phyloP scores from a whole-genome alignment of 345 rosid genomes.

The Noccaea bulbosa region DNA sequence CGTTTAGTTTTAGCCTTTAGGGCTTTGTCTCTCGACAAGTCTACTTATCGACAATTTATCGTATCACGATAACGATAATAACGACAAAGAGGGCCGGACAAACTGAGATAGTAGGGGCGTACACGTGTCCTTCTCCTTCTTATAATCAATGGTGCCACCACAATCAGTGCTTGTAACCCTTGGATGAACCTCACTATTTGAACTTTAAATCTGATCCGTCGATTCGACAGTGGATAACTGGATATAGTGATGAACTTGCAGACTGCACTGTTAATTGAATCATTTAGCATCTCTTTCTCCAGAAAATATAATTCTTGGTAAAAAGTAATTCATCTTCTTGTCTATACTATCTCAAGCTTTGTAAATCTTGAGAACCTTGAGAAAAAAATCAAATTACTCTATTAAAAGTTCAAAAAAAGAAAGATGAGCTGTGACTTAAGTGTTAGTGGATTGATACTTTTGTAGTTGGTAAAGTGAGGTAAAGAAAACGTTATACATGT shows the following conservation, averaged over 20 bases:
- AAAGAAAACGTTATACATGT: conserved; percentile 6
- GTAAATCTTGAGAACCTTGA: not conserved
- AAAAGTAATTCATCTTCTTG: not conserved
- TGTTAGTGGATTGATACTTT: not conserved
- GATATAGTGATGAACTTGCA: not conserved
- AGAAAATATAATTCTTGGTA: not conserved
- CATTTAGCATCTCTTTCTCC: not conserved
- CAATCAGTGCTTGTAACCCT: conserved; percentile 3
- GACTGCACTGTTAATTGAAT: too few species aligned
- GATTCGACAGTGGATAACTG: too few species aligned
- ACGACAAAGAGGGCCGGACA: conserved; percentile 19
- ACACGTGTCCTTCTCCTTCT: conserved; percentile 17
- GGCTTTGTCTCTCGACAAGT: conserved; percentile 43
- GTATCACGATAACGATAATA: conserved; percentile 25
- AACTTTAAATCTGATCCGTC: conserved; percentile 1
- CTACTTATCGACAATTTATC: conserved; percentile 23
- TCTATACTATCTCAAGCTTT: not conserved
- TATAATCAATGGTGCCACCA: conserved; percentile 8
- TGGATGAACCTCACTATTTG: not conserved
- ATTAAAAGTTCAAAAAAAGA: not conserved
- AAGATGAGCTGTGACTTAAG: conserved; percentile 26
- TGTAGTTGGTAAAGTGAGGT: conserved; percentile 20
- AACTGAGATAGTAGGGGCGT: not conserved
- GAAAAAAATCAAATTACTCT: not conserved
- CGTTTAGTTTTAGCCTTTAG: conserved; percentile 20